Conservation (phyloP, 2,329 filamentous ascomycete species). For the Fonsecaea monophora region DNA sequence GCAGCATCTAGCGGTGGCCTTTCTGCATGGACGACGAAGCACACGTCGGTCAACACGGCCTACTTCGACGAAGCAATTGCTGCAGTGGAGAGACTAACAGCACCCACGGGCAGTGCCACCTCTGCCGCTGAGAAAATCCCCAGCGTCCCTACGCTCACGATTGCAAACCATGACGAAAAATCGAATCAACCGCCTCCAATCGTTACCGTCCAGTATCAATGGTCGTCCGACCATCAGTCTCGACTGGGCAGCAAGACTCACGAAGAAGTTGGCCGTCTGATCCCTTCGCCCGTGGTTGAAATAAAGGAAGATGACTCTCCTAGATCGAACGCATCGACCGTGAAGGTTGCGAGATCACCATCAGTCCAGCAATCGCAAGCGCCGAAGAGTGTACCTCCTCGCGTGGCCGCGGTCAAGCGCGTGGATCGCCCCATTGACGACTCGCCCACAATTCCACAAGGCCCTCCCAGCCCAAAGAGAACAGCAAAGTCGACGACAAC, state of each 20-base stretch:
- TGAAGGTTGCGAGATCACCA: not conserved
- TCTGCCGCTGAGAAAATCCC: slow-evolving; percentile 13
- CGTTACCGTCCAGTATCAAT: not conserved
- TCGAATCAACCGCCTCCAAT: not conserved
- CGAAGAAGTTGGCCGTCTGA: slow-evolving; percentile 28
- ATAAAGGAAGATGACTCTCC: slow-evolving; percentile 36
- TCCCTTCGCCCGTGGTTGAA: slow-evolving; percentile 37
- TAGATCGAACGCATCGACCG: slow-evolving; percentile 7
- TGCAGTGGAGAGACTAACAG: slow-evolving; percentile 37
- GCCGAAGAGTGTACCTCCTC: slow-evolving; percentile 20
- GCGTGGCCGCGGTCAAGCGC: slow-evolving; percentile 20
- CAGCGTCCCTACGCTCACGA: slow-evolving; percentile 13
- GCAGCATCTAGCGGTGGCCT: slow-evolving; percentile 10
- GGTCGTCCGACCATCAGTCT: slow-evolving; percentile 9
- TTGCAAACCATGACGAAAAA: slow-evolving; percentile 17
- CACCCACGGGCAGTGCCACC: slow-evolving; percentile 12
- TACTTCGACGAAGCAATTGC: slow-evolving; percentile 41
- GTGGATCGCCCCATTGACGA: slow-evolving; percentile 35
- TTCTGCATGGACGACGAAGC: slow-evolving; percentile 31
- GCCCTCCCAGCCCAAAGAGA: slow-evolving; percentile 18
- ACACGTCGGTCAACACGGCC: slow-evolving; percentile 36
- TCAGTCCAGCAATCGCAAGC: slow-evolving; percentile 14
- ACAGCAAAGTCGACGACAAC: not conserved
- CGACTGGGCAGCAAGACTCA: slow-evolving; percentile 23
- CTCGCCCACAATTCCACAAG: slow-evolving; percentile 37